Conservation (phyloP, 2,329 filamentous ascomycete genomes). For the Cladosporium sp. region DNA sequence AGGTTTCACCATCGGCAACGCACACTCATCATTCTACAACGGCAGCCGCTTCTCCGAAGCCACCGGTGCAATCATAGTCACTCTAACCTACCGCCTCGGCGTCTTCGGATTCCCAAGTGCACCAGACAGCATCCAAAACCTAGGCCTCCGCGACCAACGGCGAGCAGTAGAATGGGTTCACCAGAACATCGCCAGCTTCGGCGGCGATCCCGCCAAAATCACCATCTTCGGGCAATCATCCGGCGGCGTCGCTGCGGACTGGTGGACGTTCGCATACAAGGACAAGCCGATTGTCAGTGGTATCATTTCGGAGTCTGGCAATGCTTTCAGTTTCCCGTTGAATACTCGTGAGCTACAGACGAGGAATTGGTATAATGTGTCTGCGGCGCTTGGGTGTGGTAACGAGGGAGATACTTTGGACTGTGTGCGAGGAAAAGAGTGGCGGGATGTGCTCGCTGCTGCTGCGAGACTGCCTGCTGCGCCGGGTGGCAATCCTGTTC, state of each 20-base stretch:
- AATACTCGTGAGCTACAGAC: constrained; percentile 39
- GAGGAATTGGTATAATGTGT: constrained; percentile 47
- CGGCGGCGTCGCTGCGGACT: constrained; percentile 31
- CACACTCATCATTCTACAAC: constrained; percentile 40
- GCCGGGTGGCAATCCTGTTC: constrained; percentile 23
- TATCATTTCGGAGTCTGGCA: constrained; percentile 42
- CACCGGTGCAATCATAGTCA: constrained; percentile 44
- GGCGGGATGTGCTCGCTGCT: constrained; percentile 23
- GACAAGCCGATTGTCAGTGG: constrained; percentile 41
- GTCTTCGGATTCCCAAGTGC: constrained; percentile 46
- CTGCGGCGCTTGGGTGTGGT: constrained; percentile 42
- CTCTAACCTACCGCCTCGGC: constrained; percentile 46
- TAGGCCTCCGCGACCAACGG: constrained; percentile 57
- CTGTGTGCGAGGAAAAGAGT: constrained; percentile 26
- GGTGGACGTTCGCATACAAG: constrained; percentile 37
- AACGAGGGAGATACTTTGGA: constrained; percentile 29
- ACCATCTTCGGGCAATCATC: constrained; percentile 33
- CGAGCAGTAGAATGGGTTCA: constrained; percentile 54
- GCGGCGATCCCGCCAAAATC: constrained; percentile 42
- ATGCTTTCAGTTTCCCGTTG: constrained; percentile 46
- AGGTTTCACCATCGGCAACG: constrained; percentile 41
- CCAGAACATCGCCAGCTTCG: constrained; percentile 53
- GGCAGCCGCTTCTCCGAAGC: constrained; percentile 39
- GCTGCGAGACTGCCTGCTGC: constrained; percentile 25
- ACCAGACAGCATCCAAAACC: constrained; percentile 42